phyloP scores from a whole-genome alignment of 2,329 filamentous ascomycete species.

The Ceratocystis harringtonii region DNA sequence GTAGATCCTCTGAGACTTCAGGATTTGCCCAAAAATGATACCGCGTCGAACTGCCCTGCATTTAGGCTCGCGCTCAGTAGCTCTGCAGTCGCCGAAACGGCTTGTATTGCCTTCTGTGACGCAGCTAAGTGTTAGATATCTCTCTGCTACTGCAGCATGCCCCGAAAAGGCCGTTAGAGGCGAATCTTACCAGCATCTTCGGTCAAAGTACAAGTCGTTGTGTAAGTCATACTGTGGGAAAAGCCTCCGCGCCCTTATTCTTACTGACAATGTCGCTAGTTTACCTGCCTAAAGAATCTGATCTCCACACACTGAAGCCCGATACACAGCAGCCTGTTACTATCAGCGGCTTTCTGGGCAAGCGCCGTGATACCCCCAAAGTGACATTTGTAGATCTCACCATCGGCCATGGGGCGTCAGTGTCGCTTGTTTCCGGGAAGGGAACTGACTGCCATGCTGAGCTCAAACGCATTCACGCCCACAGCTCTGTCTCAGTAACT shows the following conservation, averaged over 20 bases:
- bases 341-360: slow-evolving; percentile 57
- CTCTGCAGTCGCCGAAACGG: background rate
- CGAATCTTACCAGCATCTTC: background rate
- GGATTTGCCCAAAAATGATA: background rate
- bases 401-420: slow-evolving; percentile 24
- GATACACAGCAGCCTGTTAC: slow-evolving; percentile 14
- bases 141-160: background rate
- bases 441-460: slow-evolving; percentile 26
- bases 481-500: slow-evolving; percentile 38
- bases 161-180: background rate
- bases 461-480: slow-evolving; percentile 33
- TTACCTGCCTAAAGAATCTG: slow-evolving; percentile 10
- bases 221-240: slow-evolving; percentile 1
- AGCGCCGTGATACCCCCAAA: slow-evolving; percentile 49
- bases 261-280: slow-evolving; percentile 9
- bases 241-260: background rate
- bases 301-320: slow-evolving; percentile 8
- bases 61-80: background rate
- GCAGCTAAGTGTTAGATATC: background rate
- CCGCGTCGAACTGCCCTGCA: background rate
- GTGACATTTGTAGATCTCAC: slow-evolving; percentile 53
- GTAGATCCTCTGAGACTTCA: background rate
- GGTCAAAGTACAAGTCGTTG: slow-evolving; percentile 13
- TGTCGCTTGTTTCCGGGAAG: slow-evolving; percentile 26
- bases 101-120: background rate